These are phyloP conservation scores for Tetraselmis chui DNA, from an alignment of 139 green algal species.

Conservation along the genomic window DNA sequence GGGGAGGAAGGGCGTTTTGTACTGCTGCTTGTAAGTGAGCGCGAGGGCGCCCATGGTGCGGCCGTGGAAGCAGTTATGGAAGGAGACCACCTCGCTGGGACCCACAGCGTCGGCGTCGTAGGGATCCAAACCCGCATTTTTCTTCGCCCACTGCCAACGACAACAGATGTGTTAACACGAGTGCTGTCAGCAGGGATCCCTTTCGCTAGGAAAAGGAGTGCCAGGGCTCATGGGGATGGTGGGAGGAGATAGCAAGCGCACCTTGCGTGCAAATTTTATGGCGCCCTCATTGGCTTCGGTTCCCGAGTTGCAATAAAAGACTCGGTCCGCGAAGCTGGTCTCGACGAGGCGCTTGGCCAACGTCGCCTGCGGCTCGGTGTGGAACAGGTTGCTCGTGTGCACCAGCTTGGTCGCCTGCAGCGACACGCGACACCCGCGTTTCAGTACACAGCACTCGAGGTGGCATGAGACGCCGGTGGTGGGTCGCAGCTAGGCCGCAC, in stretches of 20 bases:
- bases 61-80: conserved; percentile 92
- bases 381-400: conserved; percentile 95
- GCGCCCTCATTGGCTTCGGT: conserved; percentile 97
- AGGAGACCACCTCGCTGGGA: conserved; percentile 87
- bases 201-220: no score
- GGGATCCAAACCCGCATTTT: conserved; percentile 55
- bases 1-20: conserved; percentile 92
- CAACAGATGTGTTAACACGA: no score
- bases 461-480: no score
- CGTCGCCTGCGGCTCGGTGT: conserved; percentile 81
- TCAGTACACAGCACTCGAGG: no score
- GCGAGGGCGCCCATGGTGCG: conserved; percentile 93
- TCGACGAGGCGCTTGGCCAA: conserved; percentile 86
- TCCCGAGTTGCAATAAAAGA: conserved; percentile 95
- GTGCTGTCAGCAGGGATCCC: no score
- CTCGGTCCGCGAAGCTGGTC: conserved; percentile 86
- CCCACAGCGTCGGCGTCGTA: conserved; percentile 51
- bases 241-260: no score
- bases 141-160: background rate
- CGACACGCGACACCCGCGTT: no score
- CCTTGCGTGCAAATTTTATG: conserved; percentile 98
- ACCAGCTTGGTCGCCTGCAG: conserved; percentile 56
- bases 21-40: conserved; percentile 94
- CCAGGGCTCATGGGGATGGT: no score
- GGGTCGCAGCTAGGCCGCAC: no score